These are phyloP conservation scores for Melocanna baccifera DNA, from an alignment of 176 grass and related monocot genomes.

Conservation along the genomic window DNA sequence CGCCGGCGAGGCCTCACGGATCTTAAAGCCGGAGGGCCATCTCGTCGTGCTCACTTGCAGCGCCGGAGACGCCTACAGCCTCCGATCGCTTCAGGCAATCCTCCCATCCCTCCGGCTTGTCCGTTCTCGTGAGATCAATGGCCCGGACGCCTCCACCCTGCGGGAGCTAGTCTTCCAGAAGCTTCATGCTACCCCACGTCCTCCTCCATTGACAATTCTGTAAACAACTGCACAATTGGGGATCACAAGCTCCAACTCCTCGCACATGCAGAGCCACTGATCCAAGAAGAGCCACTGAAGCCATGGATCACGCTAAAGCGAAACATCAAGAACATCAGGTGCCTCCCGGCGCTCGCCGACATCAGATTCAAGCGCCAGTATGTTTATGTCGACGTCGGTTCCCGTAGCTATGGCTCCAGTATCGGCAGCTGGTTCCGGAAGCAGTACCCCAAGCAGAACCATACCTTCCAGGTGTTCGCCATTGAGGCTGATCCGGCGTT, in stretches of 20 bases:
- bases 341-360: slow-evolving; percentile 50
- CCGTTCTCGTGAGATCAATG: slow-evolving; percentile 49
- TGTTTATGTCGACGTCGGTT: slow-evolving; percentile 61
- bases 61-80: slow-evolving; percentile 56
- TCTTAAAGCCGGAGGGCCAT: slow-evolving; percentile 39
- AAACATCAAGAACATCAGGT: slow-evolving; percentile 70
- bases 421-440: slow-evolving; percentile 83
- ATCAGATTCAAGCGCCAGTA: slow-evolving; percentile 72
- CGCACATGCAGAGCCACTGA: slow-evolving; percentile 49
- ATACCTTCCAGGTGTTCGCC: slow-evolving; percentile 70
- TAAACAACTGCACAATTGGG: slow-evolving; percentile 36
- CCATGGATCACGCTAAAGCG: slow-evolving; percentile 77
- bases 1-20: slow-evolving; percentile 50
- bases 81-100: slow-evolving; percentile 46
- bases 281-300: slow-evolving; percentile 68
- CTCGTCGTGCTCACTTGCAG: slow-evolving; percentile 56
- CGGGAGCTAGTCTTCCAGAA: slow-evolving; percentile 65
- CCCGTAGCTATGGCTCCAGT: slow-evolving; percentile 72
- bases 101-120: slow-evolving; percentile 27
- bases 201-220: slow-evolving; percentile 5
- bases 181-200: not conserved
- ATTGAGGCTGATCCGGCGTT: slow-evolving; percentile 70
- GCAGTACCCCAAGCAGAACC: slow-evolving; percentile 83
- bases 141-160: slow-evolving; percentile 38
- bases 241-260: slow-evolving; percentile 64